Evolutionary conservation across 805 yeast genomes (phyloP).

Genomic region (Candida multigemmis): DNA sequence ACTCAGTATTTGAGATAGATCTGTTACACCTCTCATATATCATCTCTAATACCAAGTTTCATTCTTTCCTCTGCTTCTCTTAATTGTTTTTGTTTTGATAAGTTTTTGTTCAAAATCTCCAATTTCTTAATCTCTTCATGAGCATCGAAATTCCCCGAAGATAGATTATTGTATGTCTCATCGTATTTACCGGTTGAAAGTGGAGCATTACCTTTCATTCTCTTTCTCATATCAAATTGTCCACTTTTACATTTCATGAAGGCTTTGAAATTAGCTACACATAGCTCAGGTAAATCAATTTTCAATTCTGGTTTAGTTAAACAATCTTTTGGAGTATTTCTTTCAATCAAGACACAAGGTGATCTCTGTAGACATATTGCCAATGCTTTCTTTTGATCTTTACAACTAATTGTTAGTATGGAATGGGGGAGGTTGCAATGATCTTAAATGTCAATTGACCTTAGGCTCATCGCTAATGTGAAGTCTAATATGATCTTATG

Average conservation of each 20-base stretch:
- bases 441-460: too few relatives aligned
- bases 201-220: conserved; percentile 92
- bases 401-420: conserved; percentile 50
- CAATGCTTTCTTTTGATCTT: conserved; percentile 89
- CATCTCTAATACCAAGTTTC: too few relatives aligned
- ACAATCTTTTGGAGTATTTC: conserved; percentile 87
- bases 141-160: conserved; percentile 76
- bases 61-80: conserved; percentile 24
- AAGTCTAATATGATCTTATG: too few relatives aligned
- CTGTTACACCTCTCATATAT: too few relatives aligned
- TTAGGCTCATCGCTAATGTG: too few relatives aligned
- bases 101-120: conserved; percentile 47
- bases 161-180: conserved; percentile 71
- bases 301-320: conserved; percentile 70
- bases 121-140: conserved; percentile 71
- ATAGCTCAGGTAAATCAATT: conserved; percentile 75
- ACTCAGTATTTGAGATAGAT: too few relatives aligned
- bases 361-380: conserved; percentile 94
- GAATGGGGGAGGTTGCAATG: too few relatives aligned
- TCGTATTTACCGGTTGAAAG: conserved; percentile 89
- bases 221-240: conserved; percentile 80
- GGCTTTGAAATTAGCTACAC: conserved; percentile 75
- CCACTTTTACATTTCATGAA: conserved; percentile 90
- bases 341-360: conserved; percentile 87
- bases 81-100: conserved; percentile 19